phyloP scores from a whole-genome alignment of 2,329 filamentous ascomycete genomes.

The Calonectria crousiana region DNA sequence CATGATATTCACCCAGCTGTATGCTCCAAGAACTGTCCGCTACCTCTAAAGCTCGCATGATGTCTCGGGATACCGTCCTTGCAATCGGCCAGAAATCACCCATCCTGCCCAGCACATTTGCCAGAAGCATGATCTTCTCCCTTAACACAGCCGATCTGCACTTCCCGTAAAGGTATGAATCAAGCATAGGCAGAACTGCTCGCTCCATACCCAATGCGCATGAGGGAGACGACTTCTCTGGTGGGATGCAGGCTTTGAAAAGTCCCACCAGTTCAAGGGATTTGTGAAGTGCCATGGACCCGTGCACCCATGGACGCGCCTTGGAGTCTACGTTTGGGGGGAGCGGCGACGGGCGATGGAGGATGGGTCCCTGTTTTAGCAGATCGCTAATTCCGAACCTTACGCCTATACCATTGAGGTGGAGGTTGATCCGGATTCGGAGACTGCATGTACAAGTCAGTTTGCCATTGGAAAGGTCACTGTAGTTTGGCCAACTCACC shows the following conservation, averaged over 20 bases:
- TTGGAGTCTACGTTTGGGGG: not conserved
- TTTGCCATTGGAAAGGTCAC: not conserved
- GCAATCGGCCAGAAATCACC: conserved; percentile 38
- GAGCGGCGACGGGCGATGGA: not conserved
- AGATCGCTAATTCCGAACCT: conserved; percentile 19
- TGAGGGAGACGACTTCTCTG: conserved; percentile 39
- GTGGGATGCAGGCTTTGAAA: conserved; percentile 28
- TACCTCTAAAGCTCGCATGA: conserved; percentile 17
- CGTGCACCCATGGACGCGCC: conserved; percentile 6
- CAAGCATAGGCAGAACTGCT: conserved; percentile 23
- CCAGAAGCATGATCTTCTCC: conserved; percentile 28
- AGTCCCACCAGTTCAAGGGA: conserved; percentile 34
- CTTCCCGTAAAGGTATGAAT: conserved; percentile 20
- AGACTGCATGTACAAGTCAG: conserved; percentile 22
- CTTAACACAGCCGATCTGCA: conserved; percentile 5
- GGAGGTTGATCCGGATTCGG: conserved; percentile 38
- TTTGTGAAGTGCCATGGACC: conserved; percentile 29
- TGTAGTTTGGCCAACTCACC: conserved; percentile 24
- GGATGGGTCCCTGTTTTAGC: not conserved
- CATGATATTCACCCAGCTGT: not conserved
- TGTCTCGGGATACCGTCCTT: conserved; percentile 19
- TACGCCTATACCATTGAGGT: conserved; percentile 9
- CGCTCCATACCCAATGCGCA: conserved; percentile 35
- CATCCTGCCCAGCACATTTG: conserved; percentile 27
- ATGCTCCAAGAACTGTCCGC: not conserved